phyloP scores from a whole-genome alignment of 768 basidiomycete species.

The Termitomyces sp. region DNA sequence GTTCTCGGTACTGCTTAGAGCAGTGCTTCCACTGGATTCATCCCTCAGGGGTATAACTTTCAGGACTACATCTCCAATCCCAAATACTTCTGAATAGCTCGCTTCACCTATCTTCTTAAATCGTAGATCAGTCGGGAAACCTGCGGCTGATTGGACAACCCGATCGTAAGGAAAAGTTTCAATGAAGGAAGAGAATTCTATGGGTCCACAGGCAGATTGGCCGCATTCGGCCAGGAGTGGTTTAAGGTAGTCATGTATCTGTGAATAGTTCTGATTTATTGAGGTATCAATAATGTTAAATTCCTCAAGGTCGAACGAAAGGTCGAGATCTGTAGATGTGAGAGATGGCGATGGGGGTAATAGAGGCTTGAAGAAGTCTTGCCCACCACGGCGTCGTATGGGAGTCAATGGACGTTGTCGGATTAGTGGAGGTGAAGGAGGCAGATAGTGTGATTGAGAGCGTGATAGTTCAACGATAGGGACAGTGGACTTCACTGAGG shows the following conservation, averaged over 20 bases:
- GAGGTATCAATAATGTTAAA: slow-evolving; percentile 28
- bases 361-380: slow-evolving; percentile 37
- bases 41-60: slow-evolving; percentile 80
- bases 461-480: slow-evolving; percentile 7
- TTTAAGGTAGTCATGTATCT: slow-evolving; percentile 48
- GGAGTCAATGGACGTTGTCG: slow-evolving; percentile 67
- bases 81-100: slow-evolving; percentile 94
- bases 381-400: slow-evolving; percentile 42
- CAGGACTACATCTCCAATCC: slow-evolving; percentile 82
- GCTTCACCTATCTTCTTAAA: slow-evolving; percentile 95
- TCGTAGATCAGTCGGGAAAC: slow-evolving; percentile 15
- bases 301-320: slow-evolving; percentile 46
- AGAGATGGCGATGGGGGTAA: slow-evolving; percentile 56
- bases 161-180: slow-evolving; percentile 74
- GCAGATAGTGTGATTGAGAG: slow-evolving; percentile 16
- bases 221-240: slow-evolving; percentile 69
- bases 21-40: slow-evolving; percentile 28
- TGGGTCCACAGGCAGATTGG: slow-evolving; percentile 53
- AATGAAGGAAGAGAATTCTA: slow-evolving; percentile 82
- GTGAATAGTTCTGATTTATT: slow-evolving; percentile 12
- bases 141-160: slow-evolving; percentile 37
- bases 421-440: slow-evolving; percentile 25
- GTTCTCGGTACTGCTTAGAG: slow-evolving; percentile 7
- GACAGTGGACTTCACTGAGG: slow-evolving; percentile 9
- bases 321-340: slow-evolving; percentile 38